phyloP scores from a whole-genome alignment of 176 grass and related monocot species.

The Aegilops tauschii region DNA sequence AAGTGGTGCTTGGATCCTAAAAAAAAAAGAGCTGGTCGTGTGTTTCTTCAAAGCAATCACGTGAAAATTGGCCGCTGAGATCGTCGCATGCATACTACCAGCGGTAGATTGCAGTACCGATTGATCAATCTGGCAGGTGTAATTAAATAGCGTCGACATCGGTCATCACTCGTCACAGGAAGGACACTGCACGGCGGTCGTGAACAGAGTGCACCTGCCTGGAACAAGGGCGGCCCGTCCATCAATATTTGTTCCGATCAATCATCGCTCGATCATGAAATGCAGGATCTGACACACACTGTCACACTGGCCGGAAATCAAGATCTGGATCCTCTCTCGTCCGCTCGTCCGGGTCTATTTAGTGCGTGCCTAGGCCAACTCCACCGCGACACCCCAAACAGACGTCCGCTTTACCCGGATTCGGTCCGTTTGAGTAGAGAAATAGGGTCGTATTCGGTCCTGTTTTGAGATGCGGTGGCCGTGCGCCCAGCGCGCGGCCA shows the following conservation, averaged over 20 bases:
- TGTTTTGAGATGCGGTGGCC: no score
- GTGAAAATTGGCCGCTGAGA: neutral
- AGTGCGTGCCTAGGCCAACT: no score
- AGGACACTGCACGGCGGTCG: slow-evolving; percentile 1
- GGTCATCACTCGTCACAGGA: neutral
- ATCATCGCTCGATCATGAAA: neutral
- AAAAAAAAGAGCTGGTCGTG: no score
- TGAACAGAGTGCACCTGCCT: neutral
- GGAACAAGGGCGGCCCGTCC: neutral
- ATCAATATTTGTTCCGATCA: neutral
- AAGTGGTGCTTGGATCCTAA: no score
- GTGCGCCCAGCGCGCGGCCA: no score
- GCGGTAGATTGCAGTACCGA: neutral
- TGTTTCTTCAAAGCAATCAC: neutral
- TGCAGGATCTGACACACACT: neutral
- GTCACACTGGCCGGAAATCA: neutral
- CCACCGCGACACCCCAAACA: no score
- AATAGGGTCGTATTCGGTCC: no score
- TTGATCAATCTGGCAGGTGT: neutral
- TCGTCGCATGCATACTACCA: neutral
- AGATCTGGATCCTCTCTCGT: neutral
- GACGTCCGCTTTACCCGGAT: no score
- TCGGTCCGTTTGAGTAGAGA: no score
- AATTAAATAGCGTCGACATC: neutral
- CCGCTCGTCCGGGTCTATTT: neutral